A percentile compares a stretch with the other conserved stretches of the same genome.
These are phyloP conservation scores for Chrysoporthe cubensis DNA, from an alignment of 2,329 filamentous ascomycete genomes.

Conservation along the genomic window DNA sequence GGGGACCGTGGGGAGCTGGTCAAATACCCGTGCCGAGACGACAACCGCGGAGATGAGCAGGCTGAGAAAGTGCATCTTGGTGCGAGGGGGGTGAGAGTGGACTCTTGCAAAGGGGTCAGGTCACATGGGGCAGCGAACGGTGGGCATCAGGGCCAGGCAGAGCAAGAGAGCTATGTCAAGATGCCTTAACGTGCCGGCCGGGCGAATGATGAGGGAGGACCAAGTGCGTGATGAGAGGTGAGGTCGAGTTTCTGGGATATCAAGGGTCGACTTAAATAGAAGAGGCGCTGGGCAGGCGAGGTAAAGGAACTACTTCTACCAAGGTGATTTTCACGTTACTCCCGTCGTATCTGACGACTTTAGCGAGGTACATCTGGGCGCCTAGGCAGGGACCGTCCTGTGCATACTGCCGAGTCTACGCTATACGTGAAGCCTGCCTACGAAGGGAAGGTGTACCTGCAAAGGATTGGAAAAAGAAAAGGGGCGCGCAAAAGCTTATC, in stretches of 20 bases:
- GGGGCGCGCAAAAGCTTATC: neutral
- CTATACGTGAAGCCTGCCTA: neutral
- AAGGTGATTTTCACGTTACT: no score
- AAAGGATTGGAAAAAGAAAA: neutral
- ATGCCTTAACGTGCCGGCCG: neutral
- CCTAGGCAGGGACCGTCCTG: neutral
- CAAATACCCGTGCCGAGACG: constrained; percentile 41
- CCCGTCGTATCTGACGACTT: neutral
- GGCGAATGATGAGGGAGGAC: neutral
- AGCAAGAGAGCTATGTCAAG: neutral
- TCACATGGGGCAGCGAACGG: no score
- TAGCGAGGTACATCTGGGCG: neutral
- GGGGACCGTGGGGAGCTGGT: constrained; percentile 42
- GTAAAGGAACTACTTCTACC: neutral
- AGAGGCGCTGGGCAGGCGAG: neutral
- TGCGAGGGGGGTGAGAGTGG: neutral
- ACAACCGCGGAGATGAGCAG: constrained; percentile 30
- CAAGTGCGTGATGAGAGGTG: neutral
- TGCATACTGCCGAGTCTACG: neutral
- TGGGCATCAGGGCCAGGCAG: no score
- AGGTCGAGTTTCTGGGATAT: neutral
- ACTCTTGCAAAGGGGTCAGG: no score
- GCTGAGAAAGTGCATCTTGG: constrained; percentile 31
- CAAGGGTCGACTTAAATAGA: neutral
- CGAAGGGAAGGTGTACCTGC: neutral